phyloP scores from a whole-genome alignment of 2,329 filamentous ascomycete species.

The Colletotrichum zoysiae region DNA sequence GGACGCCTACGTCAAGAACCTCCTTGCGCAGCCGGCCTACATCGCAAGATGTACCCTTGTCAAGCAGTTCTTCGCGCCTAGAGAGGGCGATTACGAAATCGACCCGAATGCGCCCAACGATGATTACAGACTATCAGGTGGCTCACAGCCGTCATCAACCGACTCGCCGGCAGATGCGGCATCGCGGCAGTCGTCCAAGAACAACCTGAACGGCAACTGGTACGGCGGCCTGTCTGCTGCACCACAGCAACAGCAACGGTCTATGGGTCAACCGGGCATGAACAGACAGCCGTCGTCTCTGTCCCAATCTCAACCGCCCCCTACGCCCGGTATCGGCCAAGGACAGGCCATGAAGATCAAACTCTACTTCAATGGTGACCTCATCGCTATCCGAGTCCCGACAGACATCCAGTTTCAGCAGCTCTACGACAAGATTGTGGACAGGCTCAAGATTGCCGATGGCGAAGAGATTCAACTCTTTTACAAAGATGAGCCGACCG shows the following conservation, averaged over 20 bases:
- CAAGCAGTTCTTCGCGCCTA: constrained; percentile 89
- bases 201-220: constrained; percentile 69
- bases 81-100: constrained; percentile 93
- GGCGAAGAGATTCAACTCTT: constrained; percentile 81
- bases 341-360: constrained; percentile 86
- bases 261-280: constrained; percentile 55
- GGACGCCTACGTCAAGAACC: constrained; percentile 94
- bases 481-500: constrained; percentile 87
- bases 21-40: constrained; percentile 84
- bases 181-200: constrained; percentile 75
- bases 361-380: constrained; percentile 91
- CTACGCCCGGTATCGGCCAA: constrained; percentile 63
- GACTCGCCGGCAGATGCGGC: constrained; percentile 71
- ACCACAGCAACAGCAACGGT: constrained; percentile 51
- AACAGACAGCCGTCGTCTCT: constrained; percentile 61
- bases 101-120: constrained; percentile 75
- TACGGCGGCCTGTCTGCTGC: constrained; percentile 68
- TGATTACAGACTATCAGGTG: constrained; percentile 80
- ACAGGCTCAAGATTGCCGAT: constrained; percentile 80
- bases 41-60: constrained; percentile 89
- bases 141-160: constrained; percentile 75
- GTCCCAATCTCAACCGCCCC: constrained; percentile 68
- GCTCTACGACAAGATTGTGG: constrained; percentile 85
- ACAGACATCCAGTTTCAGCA: constrained; percentile 82
- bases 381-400: constrained; percentile 91